phyloP scores from a whole-genome alignment of 225 moss, liverwort and hornwort genomes.

The Thuidium tamariscinum region DNA sequence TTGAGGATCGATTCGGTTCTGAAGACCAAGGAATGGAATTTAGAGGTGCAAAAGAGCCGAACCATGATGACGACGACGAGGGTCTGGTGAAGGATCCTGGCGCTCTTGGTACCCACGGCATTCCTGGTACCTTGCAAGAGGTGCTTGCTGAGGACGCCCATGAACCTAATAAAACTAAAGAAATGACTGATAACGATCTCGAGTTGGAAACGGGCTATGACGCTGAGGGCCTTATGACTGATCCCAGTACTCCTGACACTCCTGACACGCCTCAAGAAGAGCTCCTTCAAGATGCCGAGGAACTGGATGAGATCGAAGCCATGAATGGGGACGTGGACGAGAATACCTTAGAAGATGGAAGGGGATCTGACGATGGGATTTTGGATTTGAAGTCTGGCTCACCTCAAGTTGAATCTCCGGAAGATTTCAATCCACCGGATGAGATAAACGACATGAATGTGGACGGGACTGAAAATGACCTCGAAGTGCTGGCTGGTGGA shows the following conservation, averaged over 20 bases:
- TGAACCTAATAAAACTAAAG: neutral
- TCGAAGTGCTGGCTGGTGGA: neutral
- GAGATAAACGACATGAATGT: neutral
- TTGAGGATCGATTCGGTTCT: neutral
- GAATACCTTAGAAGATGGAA: neutral
- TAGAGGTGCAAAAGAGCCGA: neutral
- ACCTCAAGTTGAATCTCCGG: neutral
- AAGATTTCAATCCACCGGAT: neutral
- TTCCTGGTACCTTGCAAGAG: neutral
- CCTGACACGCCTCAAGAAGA: conserved; percentile 3
- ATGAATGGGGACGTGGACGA: neutral
- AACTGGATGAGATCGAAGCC: neutral
- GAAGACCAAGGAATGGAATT: neutral
- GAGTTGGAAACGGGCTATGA: neutral
- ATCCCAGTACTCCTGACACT: conserved; percentile 1
- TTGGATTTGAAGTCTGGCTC: neutral
- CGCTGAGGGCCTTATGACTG: neutral
- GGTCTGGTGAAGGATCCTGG: conserved; percentile 1
- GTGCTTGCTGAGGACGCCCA: neutral
- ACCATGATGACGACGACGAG: neutral
- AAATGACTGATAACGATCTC: neutral
- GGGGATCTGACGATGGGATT: neutral
- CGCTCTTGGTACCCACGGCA: neutral
- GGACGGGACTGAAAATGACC: neutral
- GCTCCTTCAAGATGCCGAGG: neutral